phyloP scores from a whole-genome alignment of 495 filamentous ascomycete species.

The Terfezia boudieri region DNA sequence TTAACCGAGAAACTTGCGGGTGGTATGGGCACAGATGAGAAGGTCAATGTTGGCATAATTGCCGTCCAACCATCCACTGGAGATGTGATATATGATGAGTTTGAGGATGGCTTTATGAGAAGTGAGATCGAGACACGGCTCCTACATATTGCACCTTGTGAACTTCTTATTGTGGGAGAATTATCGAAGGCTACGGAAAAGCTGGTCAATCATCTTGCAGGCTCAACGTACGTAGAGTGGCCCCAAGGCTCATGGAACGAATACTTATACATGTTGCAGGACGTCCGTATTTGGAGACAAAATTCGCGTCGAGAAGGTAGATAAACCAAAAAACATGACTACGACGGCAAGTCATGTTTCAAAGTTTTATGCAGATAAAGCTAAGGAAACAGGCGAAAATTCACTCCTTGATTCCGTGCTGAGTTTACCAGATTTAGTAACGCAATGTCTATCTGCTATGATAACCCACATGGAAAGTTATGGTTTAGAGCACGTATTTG shows the following conservation, averaged over 20 bases:
- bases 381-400: constrained; percentile 18
- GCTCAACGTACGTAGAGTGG: constrained; percentile 26
- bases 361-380: constrained; percentile 61
- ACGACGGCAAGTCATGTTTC: constrained; percentile 76
- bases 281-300: constrained; percentile 86
- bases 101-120: constrained; percentile 96
- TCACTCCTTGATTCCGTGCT: constrained; percentile 65
- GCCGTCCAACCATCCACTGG: constrained; percentile 91
- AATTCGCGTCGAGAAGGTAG: constrained; percentile 56
- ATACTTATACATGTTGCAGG: constrained; percentile 6
- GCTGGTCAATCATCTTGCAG: constrained; percentile 70
- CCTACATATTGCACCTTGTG: constrained; percentile 86
- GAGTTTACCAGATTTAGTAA: constrained; percentile 63
- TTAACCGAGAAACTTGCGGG: constrained; percentile 74
- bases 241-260: constrained; percentile 17
- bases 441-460: constrained; percentile 86
- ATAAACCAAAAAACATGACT: constrained; percentile 48
- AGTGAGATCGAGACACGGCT: constrained; percentile 87
- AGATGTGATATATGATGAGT: constrained; percentile 89
- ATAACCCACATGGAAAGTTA: constrained; percentile 87
- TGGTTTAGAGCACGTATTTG: constrained; percentile 86
- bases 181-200: constrained; percentile 87
- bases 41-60: constrained; percentile 74
- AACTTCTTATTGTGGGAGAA: constrained; percentile 86
- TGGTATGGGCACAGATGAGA: constrained; percentile 77